Conservation (phyloP, 106 monocot genomes). For the Apostasia shenzhenica region DNA sequence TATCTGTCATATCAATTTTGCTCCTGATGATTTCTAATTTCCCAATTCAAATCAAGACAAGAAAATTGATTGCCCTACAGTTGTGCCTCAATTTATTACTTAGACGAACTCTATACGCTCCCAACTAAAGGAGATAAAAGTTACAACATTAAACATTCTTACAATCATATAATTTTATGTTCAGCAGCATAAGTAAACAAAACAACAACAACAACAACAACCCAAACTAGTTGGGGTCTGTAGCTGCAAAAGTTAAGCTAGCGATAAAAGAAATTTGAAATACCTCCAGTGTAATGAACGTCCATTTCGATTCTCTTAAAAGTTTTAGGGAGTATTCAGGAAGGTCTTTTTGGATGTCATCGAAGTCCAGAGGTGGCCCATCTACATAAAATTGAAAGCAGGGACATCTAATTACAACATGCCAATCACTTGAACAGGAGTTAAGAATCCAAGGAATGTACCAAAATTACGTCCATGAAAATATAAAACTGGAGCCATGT, state of each 20-base stretch:
- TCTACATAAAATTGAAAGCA: constrained; percentile 31
- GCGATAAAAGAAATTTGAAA: background rate
- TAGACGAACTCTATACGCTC: no score
- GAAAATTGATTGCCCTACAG: no score
- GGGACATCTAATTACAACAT: background rate
- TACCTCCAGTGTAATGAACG: constrained; percentile 89
- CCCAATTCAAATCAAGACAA: no score
- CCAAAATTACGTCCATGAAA: constrained; percentile 71
- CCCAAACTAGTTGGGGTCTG: background rate
- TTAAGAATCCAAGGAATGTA: constrained; percentile 17
- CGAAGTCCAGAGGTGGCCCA: constrained; percentile 48
- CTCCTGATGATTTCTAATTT: no score
- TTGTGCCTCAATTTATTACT: no score
- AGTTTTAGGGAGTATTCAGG: constrained; percentile 43
- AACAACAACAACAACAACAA: no score
- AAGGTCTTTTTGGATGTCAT: constrained; percentile 56
- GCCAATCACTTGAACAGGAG: background rate
- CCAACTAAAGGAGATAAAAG: no score
- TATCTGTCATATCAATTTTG: no score
- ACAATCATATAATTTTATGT: no score
- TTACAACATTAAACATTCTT: no score
- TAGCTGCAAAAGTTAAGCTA: background rate
- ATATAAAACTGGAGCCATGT: constrained; percentile 78
- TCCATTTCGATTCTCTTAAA: constrained; percentile 77
- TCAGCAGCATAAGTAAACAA: no score